Percentiles rank a stretch among this genome's conserved stretches.
phyloP scores from a whole-genome alignment of 1,139 yeast genomes.

The Debaryomyces singareniensis region DNA sequence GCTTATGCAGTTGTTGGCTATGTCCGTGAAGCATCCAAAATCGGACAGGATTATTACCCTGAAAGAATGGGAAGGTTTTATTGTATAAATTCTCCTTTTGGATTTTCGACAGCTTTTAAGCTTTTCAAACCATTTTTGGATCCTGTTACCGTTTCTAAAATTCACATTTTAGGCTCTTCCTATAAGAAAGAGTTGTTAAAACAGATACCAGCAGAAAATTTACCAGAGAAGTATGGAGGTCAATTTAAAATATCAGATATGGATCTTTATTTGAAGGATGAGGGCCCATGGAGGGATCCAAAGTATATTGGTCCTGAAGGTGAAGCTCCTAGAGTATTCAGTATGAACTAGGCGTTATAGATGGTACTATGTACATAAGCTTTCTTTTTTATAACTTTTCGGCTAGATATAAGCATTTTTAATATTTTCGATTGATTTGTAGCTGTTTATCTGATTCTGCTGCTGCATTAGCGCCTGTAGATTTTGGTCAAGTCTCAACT shows the following conservation, averaged over 20 bases:
- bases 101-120: conserved; percentile 89
- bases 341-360: neutral
- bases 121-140: conserved; percentile 90
- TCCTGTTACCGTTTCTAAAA: conserved; percentile 96
- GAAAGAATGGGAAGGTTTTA: conserved; percentile 99
- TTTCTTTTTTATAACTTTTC: too few relatives aligned
- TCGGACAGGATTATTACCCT: conserved; percentile 98
- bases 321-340: conserved; percentile 50
- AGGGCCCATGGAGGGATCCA: conserved; percentile 97
- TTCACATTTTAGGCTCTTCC: conserved; percentile 74
- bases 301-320: conserved; percentile 82
- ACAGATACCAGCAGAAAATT: conserved; percentile 89
- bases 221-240: conserved; percentile 91
- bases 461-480: too few relatives aligned
- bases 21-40: conserved; percentile 85
- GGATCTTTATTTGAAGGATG: conserved; percentile 80
- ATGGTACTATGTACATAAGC: too few relatives aligned
- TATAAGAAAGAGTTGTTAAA: conserved; percentile 79
- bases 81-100: conserved; percentile 94
- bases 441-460: too few relatives aligned
- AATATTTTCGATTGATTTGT: too few relatives aligned
- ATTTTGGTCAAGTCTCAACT: too few relatives aligned
- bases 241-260: conserved; percentile 60
- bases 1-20: conserved; percentile 83
- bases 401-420: too few relatives aligned